Evolutionary conservation across 1,284 basidiomycete species (phyloP), one percentile per base, ranked within the genome.

Genomic region (Papiliotrema flavescens): DNA sequence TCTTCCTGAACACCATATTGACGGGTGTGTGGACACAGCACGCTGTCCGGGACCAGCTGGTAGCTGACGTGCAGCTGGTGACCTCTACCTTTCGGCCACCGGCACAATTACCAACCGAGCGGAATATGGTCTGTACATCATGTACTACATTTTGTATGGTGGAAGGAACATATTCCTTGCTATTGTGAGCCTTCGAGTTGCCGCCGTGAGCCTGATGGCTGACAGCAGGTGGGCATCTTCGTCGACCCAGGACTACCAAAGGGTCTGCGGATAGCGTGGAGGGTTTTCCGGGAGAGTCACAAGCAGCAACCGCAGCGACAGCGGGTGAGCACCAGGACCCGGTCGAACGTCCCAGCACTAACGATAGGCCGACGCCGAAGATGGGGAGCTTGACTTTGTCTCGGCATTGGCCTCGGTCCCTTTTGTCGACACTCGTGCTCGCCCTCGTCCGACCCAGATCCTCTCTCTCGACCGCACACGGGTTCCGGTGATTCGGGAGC

Each of bases 111-210:
- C 37, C 24, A 52, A 17, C 23, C n/a, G 51, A 3, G 35, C 43
- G 15, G 34, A 47, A 32, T 47, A 46, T 9, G 44, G 43, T 4
- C 32, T 45, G 3, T 46, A 39, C 41, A 40, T 47, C 43, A 43
- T 40, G 17, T 52, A 45, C 43, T 52, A 47, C 24, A 37, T 47
- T 20, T 23, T 52, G 3, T 46, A 46, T 20, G 51, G 51, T 13
- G 51, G 51, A 2, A 23, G 51, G 24, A 47, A 47, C 36, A 15
- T 52, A 14, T 35, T 45, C 34, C 36, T 52, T 4, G 51, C 51
- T 4, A 19, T 11, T 22, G 51, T 52, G 41, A 23, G 51, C 46
- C 4, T 14, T 11, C 11, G 5, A 3, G 4, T 42, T 34, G 6
- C 2, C 17, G 4, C 9, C 28, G 20, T 5, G 19, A 23, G 4